Percentiles rank a stretch among this genome's conserved stretches.
Conservation (phyloP, 306 rosid genomes). For the Cucurbita ficifolia region DNA sequence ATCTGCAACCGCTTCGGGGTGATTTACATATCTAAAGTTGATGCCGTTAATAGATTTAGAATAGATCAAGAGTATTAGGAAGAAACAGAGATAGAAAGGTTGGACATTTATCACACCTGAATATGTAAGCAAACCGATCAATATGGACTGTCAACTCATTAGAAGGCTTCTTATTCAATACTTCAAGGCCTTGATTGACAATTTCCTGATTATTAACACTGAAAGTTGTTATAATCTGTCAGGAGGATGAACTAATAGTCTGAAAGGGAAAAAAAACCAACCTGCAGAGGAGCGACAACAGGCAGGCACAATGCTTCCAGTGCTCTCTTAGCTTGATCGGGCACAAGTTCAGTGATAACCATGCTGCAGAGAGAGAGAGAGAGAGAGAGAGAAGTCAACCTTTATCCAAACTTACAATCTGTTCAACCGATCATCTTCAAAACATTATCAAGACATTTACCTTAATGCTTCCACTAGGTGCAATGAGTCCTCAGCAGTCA, state of each 20-base stretch:
- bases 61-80: not conserved
- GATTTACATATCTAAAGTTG: conserved; percentile 64
- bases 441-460: conserved; percentile 20
- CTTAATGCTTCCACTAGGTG: conserved; percentile 95
- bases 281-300: conserved; percentile 85
- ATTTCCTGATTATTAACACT: conserved; percentile 55
- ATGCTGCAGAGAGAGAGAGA: conserved; percentile 26
- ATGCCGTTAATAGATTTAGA: conserved; percentile 20
- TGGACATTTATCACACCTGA: conserved; percentile 45
- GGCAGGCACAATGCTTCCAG: conserved; percentile 92
- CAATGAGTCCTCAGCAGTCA: conserved; percentile 86
- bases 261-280: conserved; percentile 19
- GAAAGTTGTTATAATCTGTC: conserved; percentile 12
- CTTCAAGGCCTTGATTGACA: conserved; percentile 71
- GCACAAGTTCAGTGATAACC: conserved; percentile 90
- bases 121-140: conserved; percentile 89
- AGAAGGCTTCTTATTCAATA: conserved; percentile 56
- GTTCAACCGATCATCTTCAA: not conserved
- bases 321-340: conserved; percentile 76
- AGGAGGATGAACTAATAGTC: not conserved
- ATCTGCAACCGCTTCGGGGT: conserved; percentile 96
- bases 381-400: not conserved
- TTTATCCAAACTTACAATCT: not conserved
- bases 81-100: conserved; percentile 6
- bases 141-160: conserved; percentile 91